Evolutionary conservation across 176 grass and related monocot genomes (phyloP).

Genomic region (Eleusine coracana): DNA sequence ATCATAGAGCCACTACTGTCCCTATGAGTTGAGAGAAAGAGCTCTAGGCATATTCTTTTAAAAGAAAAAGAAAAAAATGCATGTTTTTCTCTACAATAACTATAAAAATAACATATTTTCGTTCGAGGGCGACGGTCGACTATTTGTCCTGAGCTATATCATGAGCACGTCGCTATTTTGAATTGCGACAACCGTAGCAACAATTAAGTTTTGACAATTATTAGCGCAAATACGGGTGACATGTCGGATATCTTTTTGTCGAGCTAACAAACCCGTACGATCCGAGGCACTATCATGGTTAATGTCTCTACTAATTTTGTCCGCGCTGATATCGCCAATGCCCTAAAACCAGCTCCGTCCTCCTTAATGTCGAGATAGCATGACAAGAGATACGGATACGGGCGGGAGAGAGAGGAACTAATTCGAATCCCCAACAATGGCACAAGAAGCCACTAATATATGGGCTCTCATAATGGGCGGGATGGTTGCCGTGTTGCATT

Average conservation of each 20-base stretch:
- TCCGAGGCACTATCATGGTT: background rate
- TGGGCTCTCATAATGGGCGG: conserved; percentile 16
- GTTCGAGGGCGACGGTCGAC: background rate
- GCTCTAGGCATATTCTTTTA: no score
- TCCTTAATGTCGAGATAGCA: background rate
- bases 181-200: background rate
- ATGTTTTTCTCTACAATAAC: no score
- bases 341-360: background rate
- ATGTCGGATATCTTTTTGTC: conserved; percentile 26
- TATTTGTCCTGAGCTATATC: background rate
- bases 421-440: conserved; percentile 12
- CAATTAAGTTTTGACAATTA: background rate
- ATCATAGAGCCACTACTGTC: no score
- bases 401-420: background rate
- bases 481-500: conserved; percentile 39
- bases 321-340: background rate
- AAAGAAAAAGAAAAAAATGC: no score
- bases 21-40: no score
- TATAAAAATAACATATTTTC: background rate
- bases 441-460: background rate
- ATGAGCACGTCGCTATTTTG: background rate
- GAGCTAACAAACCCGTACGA: conserved; percentile 12
- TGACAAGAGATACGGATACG: background rate
- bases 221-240: conserved; percentile 25
- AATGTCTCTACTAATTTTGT: conserved; percentile 28